Conservation (phyloP, 306 rosid genomes). For the Parietaria judaica region DNA sequence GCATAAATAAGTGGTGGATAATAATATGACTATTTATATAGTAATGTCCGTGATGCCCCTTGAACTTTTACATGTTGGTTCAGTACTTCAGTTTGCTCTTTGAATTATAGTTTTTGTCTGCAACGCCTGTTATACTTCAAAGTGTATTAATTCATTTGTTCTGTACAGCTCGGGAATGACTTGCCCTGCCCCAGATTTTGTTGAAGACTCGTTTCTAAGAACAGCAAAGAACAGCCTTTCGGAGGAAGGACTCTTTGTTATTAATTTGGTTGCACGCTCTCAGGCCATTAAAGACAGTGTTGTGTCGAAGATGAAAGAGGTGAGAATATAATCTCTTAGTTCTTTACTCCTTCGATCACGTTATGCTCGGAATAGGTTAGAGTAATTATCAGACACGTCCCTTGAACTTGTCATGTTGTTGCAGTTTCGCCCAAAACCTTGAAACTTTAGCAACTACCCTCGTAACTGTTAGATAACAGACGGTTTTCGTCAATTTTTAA, state of each 20-base stretch:
- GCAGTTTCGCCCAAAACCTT: no score
- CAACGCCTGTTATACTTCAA: no score
- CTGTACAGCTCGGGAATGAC: constrained; percentile 71
- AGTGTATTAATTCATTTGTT: constrained; percentile 1
- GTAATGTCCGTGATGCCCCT: no score
- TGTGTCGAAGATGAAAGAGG: constrained; percentile 69
- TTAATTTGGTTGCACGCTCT: constrained; percentile 85
- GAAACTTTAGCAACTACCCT: no score
- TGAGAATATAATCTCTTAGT: constrained; percentile 25
- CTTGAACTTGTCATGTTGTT: no score
- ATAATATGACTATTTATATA: constrained; percentile 3
- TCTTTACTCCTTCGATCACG: neutral
- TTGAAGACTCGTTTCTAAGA: constrained; percentile 67
- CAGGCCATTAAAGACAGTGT: constrained; percentile 54
- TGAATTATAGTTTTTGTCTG: no score
- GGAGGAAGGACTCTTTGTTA: constrained; percentile 63
- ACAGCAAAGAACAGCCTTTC: constrained; percentile 55
- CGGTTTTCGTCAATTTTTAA: no score
- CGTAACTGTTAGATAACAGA: no score
- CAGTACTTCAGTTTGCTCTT: no score
- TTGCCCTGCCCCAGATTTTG: constrained; percentile 77
- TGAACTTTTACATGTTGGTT: no score
- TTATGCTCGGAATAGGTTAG: neutral
- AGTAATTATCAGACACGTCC: no score
- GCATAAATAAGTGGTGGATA: no score